Evolutionary conservation across 2,329 filamentous ascomycete species (phyloP).

Genomic region (Sarocladium oryzae): DNA sequence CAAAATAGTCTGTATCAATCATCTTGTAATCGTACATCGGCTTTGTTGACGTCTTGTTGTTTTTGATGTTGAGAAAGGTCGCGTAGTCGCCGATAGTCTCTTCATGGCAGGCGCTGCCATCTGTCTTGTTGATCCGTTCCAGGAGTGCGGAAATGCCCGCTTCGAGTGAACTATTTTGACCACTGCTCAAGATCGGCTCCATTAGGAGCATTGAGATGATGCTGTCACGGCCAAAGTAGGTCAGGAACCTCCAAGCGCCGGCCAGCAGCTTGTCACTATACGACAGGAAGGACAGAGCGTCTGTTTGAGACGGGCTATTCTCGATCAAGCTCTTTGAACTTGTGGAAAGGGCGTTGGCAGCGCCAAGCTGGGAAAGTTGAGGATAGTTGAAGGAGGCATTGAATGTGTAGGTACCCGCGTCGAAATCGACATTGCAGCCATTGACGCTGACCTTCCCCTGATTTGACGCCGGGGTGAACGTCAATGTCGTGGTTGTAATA

Average conservation of each 20-base stretch:
- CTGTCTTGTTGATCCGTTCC: slow-evolving; percentile 52
- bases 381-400: slow-evolving; percentile 56
- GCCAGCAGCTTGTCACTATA: slow-evolving; percentile 57
- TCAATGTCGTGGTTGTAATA: slow-evolving; percentile 47
- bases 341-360: slow-evolving; percentile 42
- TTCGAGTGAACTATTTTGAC: slow-evolving; percentile 49
- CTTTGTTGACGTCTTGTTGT: slow-evolving; percentile 44
- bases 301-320: slow-evolving; percentile 38
- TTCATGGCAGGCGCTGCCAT: slow-evolving; percentile 58
- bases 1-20: slow-evolving; percentile 57
- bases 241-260: slow-evolving; percentile 60
- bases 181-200: slow-evolving; percentile 49
- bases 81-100: slow-evolving; percentile 61
- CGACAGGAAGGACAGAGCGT: slow-evolving; percentile 55
- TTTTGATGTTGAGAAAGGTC: slow-evolving; percentile 49
- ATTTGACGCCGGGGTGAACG: slow-evolving; percentile 32
- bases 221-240: slow-evolving; percentile 60
- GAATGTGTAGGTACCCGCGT: slow-evolving; percentile 49
- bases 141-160: slow-evolving; percentile 54
- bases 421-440: slow-evolving; percentile 37
- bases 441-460: slow-evolving; percentile 28
- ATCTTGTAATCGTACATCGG: slow-evolving; percentile 53
- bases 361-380: slow-evolving; percentile 48
- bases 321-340: slow-evolving; percentile 36
- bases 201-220: slow-evolving; percentile 55